A percentile compares a stretch with the other conserved stretches of the same genome.
Conservation (phyloP, 108 stramenopile genomes). For the Parietichytrium sp. region DNA sequence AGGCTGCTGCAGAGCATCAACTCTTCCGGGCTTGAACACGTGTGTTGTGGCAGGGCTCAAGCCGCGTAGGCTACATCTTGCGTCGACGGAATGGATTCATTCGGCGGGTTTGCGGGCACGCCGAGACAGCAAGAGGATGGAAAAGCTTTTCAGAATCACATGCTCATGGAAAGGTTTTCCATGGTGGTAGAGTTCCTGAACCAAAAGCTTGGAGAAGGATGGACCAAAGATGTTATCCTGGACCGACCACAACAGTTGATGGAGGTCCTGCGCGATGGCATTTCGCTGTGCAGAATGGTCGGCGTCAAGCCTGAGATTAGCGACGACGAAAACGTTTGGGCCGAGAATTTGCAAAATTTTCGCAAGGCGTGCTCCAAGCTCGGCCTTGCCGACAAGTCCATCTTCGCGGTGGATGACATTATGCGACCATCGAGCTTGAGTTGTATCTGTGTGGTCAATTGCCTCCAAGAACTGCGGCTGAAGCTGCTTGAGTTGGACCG, state of each 20-base stretch:
- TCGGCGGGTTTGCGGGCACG: no score
- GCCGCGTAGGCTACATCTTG: no score
- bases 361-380: not conserved
- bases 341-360: not conserved
- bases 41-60: no score
- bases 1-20: no score
- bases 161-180: not conserved
- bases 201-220: conserved; percentile 14
- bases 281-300: conserved; percentile 4
- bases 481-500: conserved; percentile 35
- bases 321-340: not conserved
- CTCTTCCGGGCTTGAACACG: no score
- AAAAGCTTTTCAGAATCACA: conserved; percentile 30
- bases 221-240: not conserved
- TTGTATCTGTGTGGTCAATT: conserved; percentile 17
- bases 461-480: conserved; percentile 27
- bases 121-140: conserved; percentile 13
- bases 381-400: not conserved
- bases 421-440: conserved; percentile 24
- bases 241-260: not conserved
- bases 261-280: not conserved
- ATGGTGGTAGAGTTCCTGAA: conserved; percentile 40
- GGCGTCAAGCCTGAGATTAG: not conserved
- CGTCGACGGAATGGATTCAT: no score
- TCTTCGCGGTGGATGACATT: not conserved